phyloP scores from a whole-genome alignment of 179 eudicot species.

The Camellia oleifera region DNA sequence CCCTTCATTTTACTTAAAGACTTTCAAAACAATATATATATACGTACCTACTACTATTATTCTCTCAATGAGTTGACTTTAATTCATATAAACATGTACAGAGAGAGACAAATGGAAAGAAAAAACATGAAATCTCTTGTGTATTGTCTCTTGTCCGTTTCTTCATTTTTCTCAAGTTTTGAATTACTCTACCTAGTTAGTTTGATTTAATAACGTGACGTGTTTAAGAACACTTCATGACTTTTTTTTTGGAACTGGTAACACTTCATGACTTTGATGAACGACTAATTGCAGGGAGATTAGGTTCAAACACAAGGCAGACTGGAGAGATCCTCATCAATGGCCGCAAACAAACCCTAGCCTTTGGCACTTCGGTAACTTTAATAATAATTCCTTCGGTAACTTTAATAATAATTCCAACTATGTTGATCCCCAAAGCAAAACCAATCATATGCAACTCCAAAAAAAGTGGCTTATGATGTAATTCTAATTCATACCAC shows the following conservation, averaged over 20 bases:
- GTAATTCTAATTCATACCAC: too few species aligned
- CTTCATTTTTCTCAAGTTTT: neutral
- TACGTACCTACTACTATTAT: too few species aligned
- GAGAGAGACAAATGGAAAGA: neutral
- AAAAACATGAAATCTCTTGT: neutral
- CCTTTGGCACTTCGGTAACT: slow-evolving; percentile 70
- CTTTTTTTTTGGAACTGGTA: too few species aligned
- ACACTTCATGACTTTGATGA: neutral
- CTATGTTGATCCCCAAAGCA: too few species aligned
- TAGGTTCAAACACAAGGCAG: slow-evolving; percentile 43
- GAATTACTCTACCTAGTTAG: neutral
- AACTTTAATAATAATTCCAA: neutral
- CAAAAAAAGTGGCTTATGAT: too few species aligned
- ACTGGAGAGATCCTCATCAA: slow-evolving; percentile 61
- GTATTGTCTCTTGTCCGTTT: neutral
- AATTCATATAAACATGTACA: neutral
- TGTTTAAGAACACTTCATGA: neutral
- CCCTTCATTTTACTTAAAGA: too few species aligned
- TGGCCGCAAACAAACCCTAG: slow-evolving; percentile 51
- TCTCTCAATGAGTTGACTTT: neutral
- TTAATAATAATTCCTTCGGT: slow-evolving; percentile 32
- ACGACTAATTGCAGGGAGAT: slow-evolving; percentile 36
- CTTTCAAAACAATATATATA: too few species aligned
- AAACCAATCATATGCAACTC: too few species aligned
- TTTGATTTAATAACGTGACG: neutral